Evolutionary conservation across 2,329 filamentous ascomycete genomes (phyloP), one percentile per base, ranked within the genome.

Genomic region (Grosmannia serpens): DNA sequence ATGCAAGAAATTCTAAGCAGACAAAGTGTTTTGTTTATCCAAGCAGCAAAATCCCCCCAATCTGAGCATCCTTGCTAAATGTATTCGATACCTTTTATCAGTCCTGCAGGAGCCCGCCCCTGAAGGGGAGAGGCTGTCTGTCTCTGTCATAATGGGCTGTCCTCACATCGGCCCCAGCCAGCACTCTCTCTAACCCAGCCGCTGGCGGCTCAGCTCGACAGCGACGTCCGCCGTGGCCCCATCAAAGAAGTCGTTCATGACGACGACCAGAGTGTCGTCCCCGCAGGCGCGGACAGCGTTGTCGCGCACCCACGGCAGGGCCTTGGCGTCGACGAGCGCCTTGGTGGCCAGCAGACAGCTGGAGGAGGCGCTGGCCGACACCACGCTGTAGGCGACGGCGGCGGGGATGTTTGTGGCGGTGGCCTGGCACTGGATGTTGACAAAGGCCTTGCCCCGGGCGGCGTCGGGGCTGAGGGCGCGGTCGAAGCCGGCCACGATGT

Each of bases 181-280:
- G 3, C n/a, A 20, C 6, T 22, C 20, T n/a, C 8, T 20, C 13
- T 22, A 47, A 4, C 53, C 24, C 26, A 77, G 57, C 60, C 75
- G 67, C 61, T 73, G 66, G 56, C 63, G 65, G 61, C 70, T 74
- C 62, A 76, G 64, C 60, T 69, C 66, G 58, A 77, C 67, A 8
- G 71, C 73, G 7, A 76, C 70, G 68, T 79, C 75, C 3, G 73
- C 72, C 24, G 75, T 78, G 26, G 70, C 76, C 0, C 77, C 77
- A 62, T 79, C 76, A 52, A 79, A 71, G 61, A 78, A 80, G 59
- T 80, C 77, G 67, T 80, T 79, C 68, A 79, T 70, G 22, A 77
- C 67, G 3, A 78, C 74, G 1, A 79, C 70, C 3, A 74, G 65
- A 53, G 73, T 67, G n/a, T 74, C 71, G 13, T 65, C 62, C 52